These are phyloP conservation scores for Apiospora koreana DNA, from an alignment of 2,329 filamentous ascomycete genomes.

Conservation along the genomic window DNA sequence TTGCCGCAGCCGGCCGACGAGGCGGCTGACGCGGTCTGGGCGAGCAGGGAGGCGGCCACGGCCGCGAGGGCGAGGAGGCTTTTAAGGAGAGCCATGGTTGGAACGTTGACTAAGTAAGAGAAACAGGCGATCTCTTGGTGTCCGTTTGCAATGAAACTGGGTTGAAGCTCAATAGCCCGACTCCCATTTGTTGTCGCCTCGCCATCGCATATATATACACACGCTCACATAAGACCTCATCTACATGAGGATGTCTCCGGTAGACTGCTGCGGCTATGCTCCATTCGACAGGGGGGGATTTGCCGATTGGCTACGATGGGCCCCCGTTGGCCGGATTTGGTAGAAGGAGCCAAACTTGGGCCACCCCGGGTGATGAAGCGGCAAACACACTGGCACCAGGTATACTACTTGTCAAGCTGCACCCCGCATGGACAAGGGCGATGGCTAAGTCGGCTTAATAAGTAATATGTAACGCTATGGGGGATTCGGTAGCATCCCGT, in stretches of 20 bases:
- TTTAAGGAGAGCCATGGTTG: background rate
- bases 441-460: background rate
- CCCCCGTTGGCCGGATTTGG: background rate
- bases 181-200: background rate
- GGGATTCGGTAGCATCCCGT: background rate
- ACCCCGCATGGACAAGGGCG: background rate
- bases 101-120: background rate
- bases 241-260: background rate
- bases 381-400: background rate
- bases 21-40: background rate
- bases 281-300: background rate
- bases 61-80: background rate
- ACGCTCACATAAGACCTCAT: background rate
- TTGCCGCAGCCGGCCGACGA: constrained; percentile 2
- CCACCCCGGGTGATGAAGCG: background rate
- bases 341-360: background rate
- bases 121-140: background rate
- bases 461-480: background rate
- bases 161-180: too few species aligned
- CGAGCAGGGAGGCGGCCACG: background rate
- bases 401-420: background rate
- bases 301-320: background rate
- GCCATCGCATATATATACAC: background rate
- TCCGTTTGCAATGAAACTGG: background rate
- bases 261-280: background rate